Evolutionary conservation across 495 filamentous ascomycete genomes (phyloP), one percentile per base, ranked within the genome.

Genomic region (Tuber magnatum): DNA sequence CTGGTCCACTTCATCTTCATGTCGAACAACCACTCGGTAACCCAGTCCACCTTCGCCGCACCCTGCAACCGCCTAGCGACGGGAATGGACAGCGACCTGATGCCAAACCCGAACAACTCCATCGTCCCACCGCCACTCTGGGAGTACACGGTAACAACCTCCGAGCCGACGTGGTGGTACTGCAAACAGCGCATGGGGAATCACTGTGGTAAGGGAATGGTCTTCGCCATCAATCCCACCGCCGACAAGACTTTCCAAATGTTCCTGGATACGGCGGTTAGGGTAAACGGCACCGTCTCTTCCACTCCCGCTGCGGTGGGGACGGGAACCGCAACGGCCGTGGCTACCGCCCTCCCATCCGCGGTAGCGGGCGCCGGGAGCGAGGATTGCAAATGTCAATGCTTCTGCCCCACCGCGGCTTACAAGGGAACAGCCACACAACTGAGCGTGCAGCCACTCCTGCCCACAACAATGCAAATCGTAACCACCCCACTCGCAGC

Each of bases 131-230:
- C 80, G 28, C 81, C 81, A 8, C 73, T 74, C 18, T 82, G 73
- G 68, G 74, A 73, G 8, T 82, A 80, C 73, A 78, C 71, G 0
- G 80, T 82, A 12, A 42, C 35, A 12, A 69, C 73, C n/a, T 74
- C 38, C 18, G 76, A 75, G 10, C 81, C 81, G 14, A 82, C 78
- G 22, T 82, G 81, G 90, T 92, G 91, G 86, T 92, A 89, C 86
- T 92, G 90, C 87, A 85, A 83, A 68, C 90, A 92, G 83, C 82
- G 73, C 24, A 80, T 70, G 28, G 86, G 86, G 75, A 70, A 70
- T 56, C 91, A 92, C 85, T 92, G 90, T 82, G 90, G 90, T 70
- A 88, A 89, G 84, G 91, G 91, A 75, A 93, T 93, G 91, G 86
- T 88, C 75, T 92, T 93, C 84, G 88, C 89, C 80, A 90, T 92